Conservation (phyloP, 2,329 filamentous ascomycete genomes). For the Moelleriella libera region DNA sequence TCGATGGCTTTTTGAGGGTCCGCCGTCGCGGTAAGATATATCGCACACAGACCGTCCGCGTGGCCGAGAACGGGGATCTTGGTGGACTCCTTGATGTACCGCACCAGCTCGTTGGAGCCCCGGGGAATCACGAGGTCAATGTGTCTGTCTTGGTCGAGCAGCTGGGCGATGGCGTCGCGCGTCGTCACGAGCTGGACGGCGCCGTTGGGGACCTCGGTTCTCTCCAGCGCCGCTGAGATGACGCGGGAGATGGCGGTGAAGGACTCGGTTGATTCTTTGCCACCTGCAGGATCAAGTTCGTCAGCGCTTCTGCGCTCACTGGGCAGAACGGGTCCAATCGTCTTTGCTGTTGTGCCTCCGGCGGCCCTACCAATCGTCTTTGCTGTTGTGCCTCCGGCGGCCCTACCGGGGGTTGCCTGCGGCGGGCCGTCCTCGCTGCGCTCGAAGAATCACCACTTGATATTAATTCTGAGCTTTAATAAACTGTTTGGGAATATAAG, state of each 20-base stretch:
- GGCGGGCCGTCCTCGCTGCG: too few species aligned
- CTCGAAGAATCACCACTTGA: too few species aligned
- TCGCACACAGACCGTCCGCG: slow-evolving; percentile 81
- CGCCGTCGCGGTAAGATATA: slow-evolving; percentile 72
- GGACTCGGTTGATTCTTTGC: slow-evolving; percentile 91
- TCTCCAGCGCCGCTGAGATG: slow-evolving; percentile 63
- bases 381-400: too few species aligned
- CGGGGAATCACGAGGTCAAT: slow-evolving; percentile 94
- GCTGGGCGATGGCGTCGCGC: slow-evolving; percentile 73
- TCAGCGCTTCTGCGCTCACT: not conserved
- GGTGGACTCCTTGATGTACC: slow-evolving; percentile 79
- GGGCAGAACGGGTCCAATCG: too few species aligned
- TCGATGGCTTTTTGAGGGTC: slow-evolving; percentile 56
- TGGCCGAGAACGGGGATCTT: slow-evolving; percentile 94
- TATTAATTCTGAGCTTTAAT: not conserved
- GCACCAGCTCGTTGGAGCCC: slow-evolving; percentile 79
- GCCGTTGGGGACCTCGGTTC: slow-evolving; percentile 64
- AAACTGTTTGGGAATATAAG: too few species aligned
- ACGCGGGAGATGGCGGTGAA: slow-evolving; percentile 80
- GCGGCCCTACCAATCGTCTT: too few species aligned
- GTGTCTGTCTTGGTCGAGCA: slow-evolving; percentile 72
- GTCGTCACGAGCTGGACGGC: slow-evolving; percentile 92
- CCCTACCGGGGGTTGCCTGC: too few species aligned
- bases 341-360: too few species aligned
- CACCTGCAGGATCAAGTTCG: slow-evolving; percentile 34